These are phyloP conservation scores for Neurospora sp. DNA, from an alignment of 495 filamentous ascomycete species.

Conservation along the genomic window DNA sequence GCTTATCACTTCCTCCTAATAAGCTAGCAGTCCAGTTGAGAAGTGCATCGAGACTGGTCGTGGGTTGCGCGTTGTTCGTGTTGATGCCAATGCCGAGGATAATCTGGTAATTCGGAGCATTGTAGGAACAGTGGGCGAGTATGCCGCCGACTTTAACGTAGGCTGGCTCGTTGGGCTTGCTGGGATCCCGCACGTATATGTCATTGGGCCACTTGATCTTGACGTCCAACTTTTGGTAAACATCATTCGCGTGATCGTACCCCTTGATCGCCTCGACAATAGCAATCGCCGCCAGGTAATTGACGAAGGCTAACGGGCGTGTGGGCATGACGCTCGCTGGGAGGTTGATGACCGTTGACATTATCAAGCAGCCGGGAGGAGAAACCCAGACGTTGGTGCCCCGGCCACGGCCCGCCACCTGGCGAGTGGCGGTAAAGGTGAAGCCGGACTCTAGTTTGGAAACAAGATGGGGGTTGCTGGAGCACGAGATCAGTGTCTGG, in stretches of 20 bases:
- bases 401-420: constrained; percentile 83
- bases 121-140: constrained; percentile 80
- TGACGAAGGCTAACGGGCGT: constrained; percentile 86
- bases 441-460: constrained; percentile 70
- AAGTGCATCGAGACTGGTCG: constrained; percentile 73
- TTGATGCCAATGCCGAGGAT: constrained; percentile 89
- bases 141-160: constrained; percentile 94
- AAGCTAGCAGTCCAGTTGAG: constrained; percentile 27
- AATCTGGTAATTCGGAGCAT: constrained; percentile 64
- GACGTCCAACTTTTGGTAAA: constrained; percentile 62
- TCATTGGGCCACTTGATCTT: constrained; percentile 98
- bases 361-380: constrained; percentile 74
- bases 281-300: constrained; percentile 88
- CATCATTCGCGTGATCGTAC: constrained; percentile 45
- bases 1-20: not conserved
- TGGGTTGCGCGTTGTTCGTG: constrained; percentile 74
- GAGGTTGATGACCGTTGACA: constrained; percentile 80
- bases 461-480: constrained; percentile 68
- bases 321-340: constrained; percentile 54
- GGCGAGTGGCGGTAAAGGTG: constrained; percentile 82
- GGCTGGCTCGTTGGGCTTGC: constrained; percentile 41
- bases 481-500: not conserved
- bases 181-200: constrained; percentile 75
- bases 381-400: constrained; percentile 94
- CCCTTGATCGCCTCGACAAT: constrained; percentile 74